phyloP scores from a whole-genome alignment of 2,329 filamentous ascomycete genomes.

The Claviceps africana region DNA sequence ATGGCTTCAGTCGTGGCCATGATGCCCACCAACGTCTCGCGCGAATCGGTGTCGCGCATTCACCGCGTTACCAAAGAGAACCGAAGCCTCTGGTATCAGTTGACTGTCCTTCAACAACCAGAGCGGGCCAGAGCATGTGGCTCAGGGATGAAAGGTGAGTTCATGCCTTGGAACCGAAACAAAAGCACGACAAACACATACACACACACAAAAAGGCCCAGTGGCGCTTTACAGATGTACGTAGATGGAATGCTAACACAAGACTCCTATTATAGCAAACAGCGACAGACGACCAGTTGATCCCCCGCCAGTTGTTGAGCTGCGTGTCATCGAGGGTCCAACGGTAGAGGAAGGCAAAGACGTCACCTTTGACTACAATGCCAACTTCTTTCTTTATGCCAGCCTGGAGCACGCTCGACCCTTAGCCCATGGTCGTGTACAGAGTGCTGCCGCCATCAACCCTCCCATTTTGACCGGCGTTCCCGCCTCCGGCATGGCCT shows the following conservation, averaged over 20 bases:
- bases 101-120: slow-evolving; percentile 85
- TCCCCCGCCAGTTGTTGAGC: slow-evolving; percentile 83
- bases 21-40: slow-evolving; percentile 13
- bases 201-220: background rate
- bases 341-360: slow-evolving; percentile 48
- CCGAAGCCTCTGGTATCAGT: slow-evolving; percentile 62
- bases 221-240: background rate
- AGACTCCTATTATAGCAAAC: slow-evolving; percentile 17
- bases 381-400: slow-evolving; percentile 94
- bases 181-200: no score
- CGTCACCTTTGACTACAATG: slow-evolving; percentile 82
- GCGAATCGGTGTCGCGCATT: slow-evolving; percentile 31
- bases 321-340: slow-evolving; percentile 67
- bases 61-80: slow-evolving; percentile 52
- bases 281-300: slow-evolving; percentile 80
- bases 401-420: slow-evolving; percentile 76
- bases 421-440: slow-evolving; percentile 67
- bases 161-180: background rate
- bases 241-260: slow-evolving; percentile 8
- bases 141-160: slow-evolving; percentile 83
- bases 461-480: slow-evolving; percentile 85
- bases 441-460: slow-evolving; percentile 50
- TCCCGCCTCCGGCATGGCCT: slow-evolving; percentile 89
- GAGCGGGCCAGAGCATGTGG: slow-evolving; percentile 90
- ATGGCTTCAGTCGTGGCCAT: slow-evolving; percentile 21